Conservation (phyloP, 2,329 filamentous ascomycete genomes). For the Cladosporium sphaerospermum region DNA sequence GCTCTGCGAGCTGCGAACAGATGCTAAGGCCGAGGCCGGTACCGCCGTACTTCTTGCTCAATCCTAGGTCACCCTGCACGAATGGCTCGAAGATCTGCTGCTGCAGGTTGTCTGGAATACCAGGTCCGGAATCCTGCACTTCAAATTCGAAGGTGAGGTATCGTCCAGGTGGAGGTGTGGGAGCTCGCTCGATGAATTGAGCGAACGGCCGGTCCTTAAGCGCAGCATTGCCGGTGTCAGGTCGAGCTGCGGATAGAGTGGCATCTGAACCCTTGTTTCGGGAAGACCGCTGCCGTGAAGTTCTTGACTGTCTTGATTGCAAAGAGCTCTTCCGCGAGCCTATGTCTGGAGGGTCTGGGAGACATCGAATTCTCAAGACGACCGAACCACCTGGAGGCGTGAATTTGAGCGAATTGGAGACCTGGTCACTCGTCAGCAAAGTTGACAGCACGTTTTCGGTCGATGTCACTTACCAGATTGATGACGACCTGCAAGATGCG, state of each 20-base stretch:
- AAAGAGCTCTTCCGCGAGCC: constrained; percentile 40
- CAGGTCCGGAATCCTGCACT: constrained; percentile 80
- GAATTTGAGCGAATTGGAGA: constrained; percentile 89
- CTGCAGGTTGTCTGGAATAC: constrained; percentile 72
- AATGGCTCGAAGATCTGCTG: constrained; percentile 88
- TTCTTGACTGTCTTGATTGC: constrained; percentile 20
- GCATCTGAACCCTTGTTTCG: constrained; percentile 8
- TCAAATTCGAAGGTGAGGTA: constrained; percentile 79
- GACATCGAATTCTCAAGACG: constrained; percentile 66
- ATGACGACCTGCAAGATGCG: constrained; percentile 89
- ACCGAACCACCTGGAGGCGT: constrained; percentile 72
- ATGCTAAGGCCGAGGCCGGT: constrained; percentile 86
- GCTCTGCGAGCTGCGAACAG: constrained; percentile 72
- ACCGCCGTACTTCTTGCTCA: constrained; percentile 85
- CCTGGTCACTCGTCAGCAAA: constrained; percentile 28
- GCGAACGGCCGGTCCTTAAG: constrained; percentile 21
- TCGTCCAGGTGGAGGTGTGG: constrained; percentile 53
- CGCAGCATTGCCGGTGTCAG: not conserved
- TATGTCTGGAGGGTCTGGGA: constrained; percentile 51
- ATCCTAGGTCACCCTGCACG: constrained; percentile 80
- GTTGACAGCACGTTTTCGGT: not conserved
- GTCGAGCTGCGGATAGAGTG: not conserved
- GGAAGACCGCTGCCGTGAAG: constrained; percentile 12
- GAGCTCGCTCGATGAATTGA: constrained; percentile 31
- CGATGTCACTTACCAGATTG: constrained; percentile 50